Percentiles rank a stretch among this genome's conserved stretches.
These are phyloP conservation scores for Cercospora brassicicola DNA, from an alignment of 2,329 filamentous ascomycete species.

Conservation along the genomic window DNA sequence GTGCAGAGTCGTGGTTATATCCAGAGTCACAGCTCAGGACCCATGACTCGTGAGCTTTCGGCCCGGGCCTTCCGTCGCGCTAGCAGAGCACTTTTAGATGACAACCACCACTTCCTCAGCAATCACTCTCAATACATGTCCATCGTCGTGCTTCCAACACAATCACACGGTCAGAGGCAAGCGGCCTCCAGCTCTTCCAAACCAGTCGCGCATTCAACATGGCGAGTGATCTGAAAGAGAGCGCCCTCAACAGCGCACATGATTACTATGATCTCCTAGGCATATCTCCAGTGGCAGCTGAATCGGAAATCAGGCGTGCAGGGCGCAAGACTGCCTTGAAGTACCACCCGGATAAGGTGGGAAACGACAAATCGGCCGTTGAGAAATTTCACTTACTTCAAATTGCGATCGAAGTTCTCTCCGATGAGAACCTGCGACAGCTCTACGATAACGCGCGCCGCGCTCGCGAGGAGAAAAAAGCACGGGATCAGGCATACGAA, in stretches of 20 bases:
- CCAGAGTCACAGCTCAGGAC: not conserved
- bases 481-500: conserved; percentile 72
- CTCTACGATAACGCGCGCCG: conserved; percentile 77
- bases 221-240: conserved; percentile 45
- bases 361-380: conserved; percentile 60
- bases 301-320: conserved; percentile 75
- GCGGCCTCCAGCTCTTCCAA: not conserved
- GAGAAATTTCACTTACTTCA: conserved; percentile 83
- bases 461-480: conserved; percentile 67
- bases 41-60: not conserved
- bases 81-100: not conserved
- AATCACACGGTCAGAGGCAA: not conserved
- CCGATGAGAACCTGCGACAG: conserved; percentile 66
- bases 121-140: not conserved
- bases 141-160: not conserved
- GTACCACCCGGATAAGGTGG: conserved; percentile 90
- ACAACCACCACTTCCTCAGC: not conserved
- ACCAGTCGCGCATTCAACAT: conserved; percentile 29
- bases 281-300: conserved; percentile 63
- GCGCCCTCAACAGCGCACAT: conserved; percentile 43
- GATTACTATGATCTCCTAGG: conserved; percentile 79
- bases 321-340: conserved; percentile 85
- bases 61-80: not conserved
- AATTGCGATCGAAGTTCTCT: conserved; percentile 81
- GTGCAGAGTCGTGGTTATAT: not conserved